Percentiles rank a stretch among this genome's conserved stretches.
Evolutionary conservation across 768 basidiomycete species (phyloP).

Genomic region (Tephrocybe sp.): DNA sequence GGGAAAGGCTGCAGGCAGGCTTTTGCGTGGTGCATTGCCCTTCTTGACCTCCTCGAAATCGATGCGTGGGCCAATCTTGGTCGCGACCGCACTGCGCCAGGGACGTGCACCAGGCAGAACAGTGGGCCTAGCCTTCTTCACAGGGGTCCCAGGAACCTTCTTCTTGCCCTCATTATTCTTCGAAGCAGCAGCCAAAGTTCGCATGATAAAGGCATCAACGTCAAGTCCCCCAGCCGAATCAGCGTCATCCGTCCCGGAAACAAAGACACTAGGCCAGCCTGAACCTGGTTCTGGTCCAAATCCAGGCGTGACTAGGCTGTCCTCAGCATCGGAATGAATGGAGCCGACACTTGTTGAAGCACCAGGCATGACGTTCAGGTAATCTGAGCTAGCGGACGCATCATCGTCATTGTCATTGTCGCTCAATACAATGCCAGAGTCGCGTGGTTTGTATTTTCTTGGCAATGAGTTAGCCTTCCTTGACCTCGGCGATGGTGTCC

Average conservation of each 20-base stretch:
- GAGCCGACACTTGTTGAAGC: slow-evolving; percentile 66
- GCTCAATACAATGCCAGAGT: slow-evolving; percentile 61
- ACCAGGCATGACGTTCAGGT: slow-evolving; percentile 43
- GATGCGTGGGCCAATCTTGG: slow-evolving; percentile 56
- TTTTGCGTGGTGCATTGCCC: slow-evolving; percentile 60
- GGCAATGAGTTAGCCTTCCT: slow-evolving; percentile 40
- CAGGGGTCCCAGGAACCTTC: slow-evolving; percentile 75
- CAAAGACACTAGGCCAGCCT: slow-evolving; percentile 59
- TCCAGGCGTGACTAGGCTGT: slow-evolving; percentile 71
- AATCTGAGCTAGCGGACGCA: slow-evolving; percentile 17
- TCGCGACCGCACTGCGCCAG: slow-evolving; percentile 79
- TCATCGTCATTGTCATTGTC: slow-evolving; percentile 47
- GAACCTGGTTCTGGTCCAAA: slow-evolving; percentile 49
- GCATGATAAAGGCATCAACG: slow-evolving; percentile 71
- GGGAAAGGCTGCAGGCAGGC: slow-evolving; percentile 72
- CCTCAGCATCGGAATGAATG: slow-evolving; percentile 53
- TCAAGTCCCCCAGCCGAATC: slow-evolving; percentile 30
- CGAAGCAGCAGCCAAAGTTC: slow-evolving; percentile 57
- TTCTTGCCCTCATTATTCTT: slow-evolving; percentile 48
- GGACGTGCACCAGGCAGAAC: slow-evolving; percentile 56
- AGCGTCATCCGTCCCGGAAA: slow-evolving; percentile 40
- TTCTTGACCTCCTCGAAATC: slow-evolving; percentile 42
- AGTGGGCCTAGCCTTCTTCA: slow-evolving; percentile 68
- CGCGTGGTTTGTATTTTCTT: slow-evolving; percentile 69
- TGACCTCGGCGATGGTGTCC: slow-evolving; percentile 54